Evolutionary conservation across 345 rosid genomes (phyloP).

Genomic region (Lepidium sativum): DNA sequence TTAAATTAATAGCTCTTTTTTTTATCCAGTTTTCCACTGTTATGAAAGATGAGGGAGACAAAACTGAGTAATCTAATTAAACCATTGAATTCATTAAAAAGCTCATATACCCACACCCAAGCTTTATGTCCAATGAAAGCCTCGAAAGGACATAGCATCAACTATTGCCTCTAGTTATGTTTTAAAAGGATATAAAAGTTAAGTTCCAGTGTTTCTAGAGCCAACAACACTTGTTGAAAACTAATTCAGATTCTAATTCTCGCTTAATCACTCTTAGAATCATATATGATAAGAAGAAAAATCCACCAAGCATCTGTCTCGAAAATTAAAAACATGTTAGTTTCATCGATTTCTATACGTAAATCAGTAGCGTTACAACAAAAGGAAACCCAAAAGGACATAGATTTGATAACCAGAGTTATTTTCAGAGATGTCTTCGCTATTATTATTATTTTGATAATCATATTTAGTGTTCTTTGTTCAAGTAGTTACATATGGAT

Average conservation of each 20-base stretch:
- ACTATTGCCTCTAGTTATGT: too few species aligned
- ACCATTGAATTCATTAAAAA: slow-evolving; percentile 81
- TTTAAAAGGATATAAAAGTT: too few species aligned
- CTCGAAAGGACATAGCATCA: too few species aligned
- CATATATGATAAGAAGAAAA: slow-evolving; percentile 20
- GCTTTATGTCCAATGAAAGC: slow-evolving; percentile 11
- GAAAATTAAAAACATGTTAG: slow-evolving; percentile 2
- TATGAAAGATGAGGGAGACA: not conserved
- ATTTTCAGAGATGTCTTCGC: not conserved
- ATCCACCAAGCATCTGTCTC: slow-evolving; percentile 21
- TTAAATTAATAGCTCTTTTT: not conserved
- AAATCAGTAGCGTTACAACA: too few species aligned
- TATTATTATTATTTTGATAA: too few species aligned
- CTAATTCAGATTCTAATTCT: slow-evolving; percentile 18
- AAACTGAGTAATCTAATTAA: slow-evolving; percentile 47
- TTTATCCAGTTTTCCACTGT: not conserved
- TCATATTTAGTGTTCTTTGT: too few species aligned
- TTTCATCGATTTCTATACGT: too few species aligned
- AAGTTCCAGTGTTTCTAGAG: not conserved
- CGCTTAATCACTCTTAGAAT: not conserved
- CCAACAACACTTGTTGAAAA: not conserved
- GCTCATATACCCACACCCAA: slow-evolving; percentile 69
- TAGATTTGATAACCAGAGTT: slow-evolving; percentile 26
- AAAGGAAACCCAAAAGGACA: not conserved
- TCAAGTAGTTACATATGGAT: too few species aligned